These are phyloP conservation scores for Diaporthe sp. DNA, from an alignment of 2,329 filamentous ascomycete genomes.

Conservation along the genomic window DNA sequence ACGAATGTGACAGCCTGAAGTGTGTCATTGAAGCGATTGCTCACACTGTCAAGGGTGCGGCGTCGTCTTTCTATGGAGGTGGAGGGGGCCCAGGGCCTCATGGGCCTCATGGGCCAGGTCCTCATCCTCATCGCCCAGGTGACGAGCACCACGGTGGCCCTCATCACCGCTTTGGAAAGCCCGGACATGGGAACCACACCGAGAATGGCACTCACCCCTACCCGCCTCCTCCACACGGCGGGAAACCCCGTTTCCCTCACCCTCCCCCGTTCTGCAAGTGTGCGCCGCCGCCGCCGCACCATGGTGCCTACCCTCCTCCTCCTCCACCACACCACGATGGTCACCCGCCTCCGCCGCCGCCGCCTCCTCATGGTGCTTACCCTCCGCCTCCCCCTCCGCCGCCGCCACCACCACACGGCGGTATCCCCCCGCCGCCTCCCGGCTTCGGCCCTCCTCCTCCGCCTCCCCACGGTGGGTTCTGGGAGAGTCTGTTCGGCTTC, in stretches of 20 bases:
- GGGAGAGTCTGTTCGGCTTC: slow-evolving; percentile 5
- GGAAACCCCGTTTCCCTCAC: slow-evolving; percentile 42
- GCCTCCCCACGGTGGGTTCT: slow-evolving; percentile 33
- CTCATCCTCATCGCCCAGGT: slow-evolving; percentile 43
- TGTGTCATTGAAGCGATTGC: slow-evolving; percentile 58
- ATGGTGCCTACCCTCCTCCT: slow-evolving; percentile 32
- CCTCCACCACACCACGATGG: slow-evolving; percentile 40
- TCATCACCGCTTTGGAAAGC: slow-evolving; percentile 36
- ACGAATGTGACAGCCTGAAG: slow-evolving; percentile 56
- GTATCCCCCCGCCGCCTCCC: background rate
- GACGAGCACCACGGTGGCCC: slow-evolving; percentile 39
- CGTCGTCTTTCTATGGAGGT: slow-evolving; percentile 49
- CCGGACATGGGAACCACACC: slow-evolving; percentile 38
- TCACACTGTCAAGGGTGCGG: slow-evolving; percentile 53
- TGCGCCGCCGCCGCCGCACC: slow-evolving; percentile 43
- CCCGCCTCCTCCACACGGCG: slow-evolving; percentile 41
- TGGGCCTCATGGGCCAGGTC: slow-evolving; percentile 36
- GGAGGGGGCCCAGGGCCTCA: slow-evolving; percentile 38
- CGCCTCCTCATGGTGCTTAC: background rate
- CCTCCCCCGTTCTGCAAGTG: slow-evolving; percentile 47
- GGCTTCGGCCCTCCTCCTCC: slow-evolving; percentile 32
- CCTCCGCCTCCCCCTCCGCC: slow-evolving; percentile 1
- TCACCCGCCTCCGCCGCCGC: slow-evolving; percentile 36
- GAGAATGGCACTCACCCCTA: slow-evolving; percentile 45
- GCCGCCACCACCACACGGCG: background rate